Base-by-base conservation (phyloP, 306 rosid genomes). In the Leucaena leucocephala region DNA sequence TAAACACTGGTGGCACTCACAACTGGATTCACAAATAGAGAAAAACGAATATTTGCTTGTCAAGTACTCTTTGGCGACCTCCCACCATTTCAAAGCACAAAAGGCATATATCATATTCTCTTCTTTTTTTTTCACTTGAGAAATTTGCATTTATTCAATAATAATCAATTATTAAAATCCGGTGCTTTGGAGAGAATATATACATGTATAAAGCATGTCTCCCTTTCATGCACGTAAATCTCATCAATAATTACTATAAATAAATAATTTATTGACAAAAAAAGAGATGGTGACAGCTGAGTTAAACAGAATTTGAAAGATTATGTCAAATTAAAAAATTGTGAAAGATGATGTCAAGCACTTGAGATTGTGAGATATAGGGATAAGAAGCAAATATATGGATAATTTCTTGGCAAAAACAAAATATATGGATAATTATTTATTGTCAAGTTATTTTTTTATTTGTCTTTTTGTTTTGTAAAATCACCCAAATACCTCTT, bases 1-100 rank as follows among this genome's bases (percentile, higher is more conserved):
- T 44, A 66, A 48, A 35, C 67, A 66, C 79, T 79, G 62, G 12
- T 15, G 58, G 74, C 80, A 74, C 58, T 71, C 80, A 72, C 86
- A 76, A 80, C 88, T 86, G 89, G 81, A 65, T 70, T 58, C 80
- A 81, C 58, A 33, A 10, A 74, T 62, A 45, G 12, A n/a, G 54
- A 62, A 50, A 70, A 59, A 49, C 5, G 63, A 43, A 74, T 52
- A 64, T 68, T 76, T 78, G 49, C 67, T 74, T 83, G 64, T 6
- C 16, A 11, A 35, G 58, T 82, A 44, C 48, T 19, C 49, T 35
- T 38, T 34, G 27, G 10, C 19, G 7, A 38, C 0, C 71, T 73
- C 52, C 72, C 42, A 72, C 19, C 6, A n/a, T 19, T 71, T 70
- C 8, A 7, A 14, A 34, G 17, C 21, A n/a, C 22, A 72, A 2